These are phyloP conservation scores for Aspergillus versicolor DNA, from an alignment of 2,329 filamentous ascomycete genomes.

Conservation along the genomic window DNA sequence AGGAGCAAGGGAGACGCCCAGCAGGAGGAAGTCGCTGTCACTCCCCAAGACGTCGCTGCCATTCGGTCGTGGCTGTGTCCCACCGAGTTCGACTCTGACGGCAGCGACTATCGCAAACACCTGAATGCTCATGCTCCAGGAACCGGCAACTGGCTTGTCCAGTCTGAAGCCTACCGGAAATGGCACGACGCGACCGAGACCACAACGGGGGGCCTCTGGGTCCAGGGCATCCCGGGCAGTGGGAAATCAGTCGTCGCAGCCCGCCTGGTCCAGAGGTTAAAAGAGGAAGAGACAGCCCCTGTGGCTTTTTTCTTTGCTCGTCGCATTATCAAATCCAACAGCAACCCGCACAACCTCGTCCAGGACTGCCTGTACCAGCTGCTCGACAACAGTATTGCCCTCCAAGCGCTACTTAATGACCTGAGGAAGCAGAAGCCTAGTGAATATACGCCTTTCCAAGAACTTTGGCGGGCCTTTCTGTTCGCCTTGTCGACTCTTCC, in stretches of 20 bases:
- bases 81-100: conserved; percentile 1
- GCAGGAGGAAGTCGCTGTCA: not conserved
- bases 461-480: conserved; percentile 4
- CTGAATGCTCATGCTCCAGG: conserved; percentile 7
- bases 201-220: conserved; percentile 19
- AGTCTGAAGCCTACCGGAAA: conserved; percentile 8
- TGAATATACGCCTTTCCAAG: not conserved
- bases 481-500: conserved; percentile 4
- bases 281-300: not conserved
- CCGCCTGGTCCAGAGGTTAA: conserved; percentile 11
- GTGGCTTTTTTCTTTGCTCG: conserved; percentile 24
- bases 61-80: conserved; percentile 9
- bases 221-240: conserved; percentile 23
- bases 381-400: conserved; percentile 8
- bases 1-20: not conserved
- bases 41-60: not conserved
- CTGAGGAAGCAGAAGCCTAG: not conserved
- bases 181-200: conserved; percentile 11
- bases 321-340: conserved; percentile 21
- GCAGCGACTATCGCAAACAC: conserved; percentile 12
- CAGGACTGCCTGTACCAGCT: conserved; percentile 15
- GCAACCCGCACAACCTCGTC: conserved; percentile 11
- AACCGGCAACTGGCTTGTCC: conserved; percentile 20
- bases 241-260: conserved; percentile 27
- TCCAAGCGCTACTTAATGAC: conserved; percentile 3